These are phyloP conservation scores for Pezizomycotina sp. DNA, from an alignment of 2,329 filamentous ascomycete species.

Conservation along the genomic window DNA sequence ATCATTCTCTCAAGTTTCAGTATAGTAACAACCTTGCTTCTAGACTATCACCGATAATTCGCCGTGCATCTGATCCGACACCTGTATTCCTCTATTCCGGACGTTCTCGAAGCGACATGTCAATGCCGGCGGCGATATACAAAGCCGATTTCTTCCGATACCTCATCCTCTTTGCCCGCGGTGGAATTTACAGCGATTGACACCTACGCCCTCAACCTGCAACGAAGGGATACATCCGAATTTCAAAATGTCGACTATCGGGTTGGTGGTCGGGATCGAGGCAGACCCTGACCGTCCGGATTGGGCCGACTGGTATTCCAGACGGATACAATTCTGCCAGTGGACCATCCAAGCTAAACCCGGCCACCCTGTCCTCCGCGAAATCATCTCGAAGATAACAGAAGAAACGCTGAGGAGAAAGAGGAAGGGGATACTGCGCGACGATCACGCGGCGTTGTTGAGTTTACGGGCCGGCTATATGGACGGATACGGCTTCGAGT, in stretches of 20 bases:
- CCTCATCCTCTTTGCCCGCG: conserved; percentile 55
- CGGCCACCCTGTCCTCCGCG: conserved; percentile 77
- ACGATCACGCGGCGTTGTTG: conserved; percentile 56
- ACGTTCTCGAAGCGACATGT: conserved; percentile 57
- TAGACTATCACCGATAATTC: conserved; percentile 74
- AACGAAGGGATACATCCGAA: conserved; percentile 62
- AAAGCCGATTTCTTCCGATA: conserved; percentile 54
- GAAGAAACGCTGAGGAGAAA: conserved; percentile 62
- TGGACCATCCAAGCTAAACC: conserved; percentile 97
- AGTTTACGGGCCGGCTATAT: conserved; percentile 84
- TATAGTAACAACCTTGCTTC: too few relatives aligned
- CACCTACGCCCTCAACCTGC: conserved; percentile 68
- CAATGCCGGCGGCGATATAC: conserved; percentile 50
- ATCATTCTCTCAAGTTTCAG: too few relatives aligned
- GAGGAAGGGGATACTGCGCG: conserved; percentile 45
- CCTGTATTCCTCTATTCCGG: conserved; percentile 67
- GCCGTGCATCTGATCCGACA: conserved; percentile 67
- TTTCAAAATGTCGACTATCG: conserved; percentile 61
- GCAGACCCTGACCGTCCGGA: conserved; percentile 85
- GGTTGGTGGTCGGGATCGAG: conserved; percentile 85
- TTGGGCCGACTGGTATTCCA: conserved; percentile 91
- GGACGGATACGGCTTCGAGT: conserved; percentile 89
- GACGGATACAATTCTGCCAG: conserved; percentile 93
- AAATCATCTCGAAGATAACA: conserved; percentile 75
- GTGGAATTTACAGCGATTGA: conserved; percentile 85